These are phyloP conservation scores for Zygoascus tannicola DNA, from an alignment of 805 yeast genomes.

Conservation along the genomic window DNA sequence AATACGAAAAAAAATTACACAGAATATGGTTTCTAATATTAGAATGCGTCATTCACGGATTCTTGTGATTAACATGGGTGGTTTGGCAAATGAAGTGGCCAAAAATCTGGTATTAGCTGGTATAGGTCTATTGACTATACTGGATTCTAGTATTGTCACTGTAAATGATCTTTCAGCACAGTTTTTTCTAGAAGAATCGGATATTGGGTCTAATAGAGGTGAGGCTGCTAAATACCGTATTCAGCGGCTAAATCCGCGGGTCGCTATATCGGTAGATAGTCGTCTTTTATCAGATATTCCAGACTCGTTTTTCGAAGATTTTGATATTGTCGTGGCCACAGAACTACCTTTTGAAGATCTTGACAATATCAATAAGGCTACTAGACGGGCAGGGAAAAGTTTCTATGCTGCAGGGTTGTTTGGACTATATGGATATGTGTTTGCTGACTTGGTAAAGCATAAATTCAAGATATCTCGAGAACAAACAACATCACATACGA, in stretches of 20 bases:
- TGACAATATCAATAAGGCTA: constrained; percentile 38
- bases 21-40: background rate
- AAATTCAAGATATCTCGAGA: constrained; percentile 22
- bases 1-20: background rate
- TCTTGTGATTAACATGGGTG: constrained; percentile 62
- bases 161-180: constrained; percentile 65
- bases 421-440: constrained; percentile 77
- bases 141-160: constrained; percentile 46
- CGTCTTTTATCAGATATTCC: constrained; percentile 21
- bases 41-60: constrained; percentile 62
- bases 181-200: constrained; percentile 53
- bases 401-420: constrained; percentile 59
- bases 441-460: constrained; percentile 68
- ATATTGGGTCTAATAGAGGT: constrained; percentile 48
- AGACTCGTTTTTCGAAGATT: constrained; percentile 39
- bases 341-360: constrained; percentile 36
- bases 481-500: constrained; percentile 26
- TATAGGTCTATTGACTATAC: constrained; percentile 62
- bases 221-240: constrained; percentile 48
- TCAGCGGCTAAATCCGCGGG: constrained; percentile 72
- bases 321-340: constrained; percentile 68
- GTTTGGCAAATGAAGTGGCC: constrained; percentile 70
- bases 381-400: constrained; percentile 52
- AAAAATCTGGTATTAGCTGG: constrained; percentile 88
- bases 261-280: constrained; percentile 41